Conservation (phyloP, 352 stramenopile genomes). For the Globisporangium okanoganense region DNA sequence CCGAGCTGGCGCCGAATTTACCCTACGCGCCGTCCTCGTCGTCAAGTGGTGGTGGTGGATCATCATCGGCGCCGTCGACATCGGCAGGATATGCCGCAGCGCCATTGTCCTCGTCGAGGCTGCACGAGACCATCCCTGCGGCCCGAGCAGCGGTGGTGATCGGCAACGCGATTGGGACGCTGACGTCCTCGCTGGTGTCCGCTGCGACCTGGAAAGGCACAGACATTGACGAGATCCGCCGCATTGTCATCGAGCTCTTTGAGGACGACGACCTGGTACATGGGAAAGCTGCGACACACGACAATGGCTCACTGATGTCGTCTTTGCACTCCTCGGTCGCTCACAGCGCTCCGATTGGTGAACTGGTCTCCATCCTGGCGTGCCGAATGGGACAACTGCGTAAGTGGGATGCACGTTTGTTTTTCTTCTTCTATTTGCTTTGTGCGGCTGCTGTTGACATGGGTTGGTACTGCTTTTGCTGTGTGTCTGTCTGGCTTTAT, state of each 20-base stretch:
- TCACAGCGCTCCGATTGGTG: constrained; percentile 54
- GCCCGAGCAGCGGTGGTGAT: constrained; percentile 71
- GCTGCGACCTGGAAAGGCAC: constrained; percentile 72
- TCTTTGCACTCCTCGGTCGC: constrained; percentile 6
- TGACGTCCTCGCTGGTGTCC: constrained; percentile 59
- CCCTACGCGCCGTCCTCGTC: constrained; percentile 13
- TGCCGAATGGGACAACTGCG: constrained; percentile 66
- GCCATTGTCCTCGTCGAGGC: constrained; percentile 14
- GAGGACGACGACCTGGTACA: constrained; percentile 29
- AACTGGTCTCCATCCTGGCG: constrained; percentile 65
- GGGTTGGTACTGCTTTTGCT: neutral
- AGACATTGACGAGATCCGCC: constrained; percentile 62
- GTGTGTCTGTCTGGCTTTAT: neutral
- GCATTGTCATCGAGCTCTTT: constrained; percentile 52
- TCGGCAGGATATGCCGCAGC: constrained; percentile 7
- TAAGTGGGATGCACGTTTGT: constrained; percentile 32
- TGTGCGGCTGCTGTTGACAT: neutral
- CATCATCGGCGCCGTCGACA: constrained; percentile 9
- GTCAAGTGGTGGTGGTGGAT: neutral
- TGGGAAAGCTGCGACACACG: neutral
- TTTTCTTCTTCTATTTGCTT: constrained; percentile 5
- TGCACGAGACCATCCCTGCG: constrained; percentile 57
- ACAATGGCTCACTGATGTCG: neutral
- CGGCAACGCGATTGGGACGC: constrained; percentile 58
- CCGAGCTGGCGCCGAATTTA: constrained; percentile 60